Base-by-base conservation (phyloP, 1,284 basidiomycete species). In the Sanguinoderma infundibulare region DNA sequence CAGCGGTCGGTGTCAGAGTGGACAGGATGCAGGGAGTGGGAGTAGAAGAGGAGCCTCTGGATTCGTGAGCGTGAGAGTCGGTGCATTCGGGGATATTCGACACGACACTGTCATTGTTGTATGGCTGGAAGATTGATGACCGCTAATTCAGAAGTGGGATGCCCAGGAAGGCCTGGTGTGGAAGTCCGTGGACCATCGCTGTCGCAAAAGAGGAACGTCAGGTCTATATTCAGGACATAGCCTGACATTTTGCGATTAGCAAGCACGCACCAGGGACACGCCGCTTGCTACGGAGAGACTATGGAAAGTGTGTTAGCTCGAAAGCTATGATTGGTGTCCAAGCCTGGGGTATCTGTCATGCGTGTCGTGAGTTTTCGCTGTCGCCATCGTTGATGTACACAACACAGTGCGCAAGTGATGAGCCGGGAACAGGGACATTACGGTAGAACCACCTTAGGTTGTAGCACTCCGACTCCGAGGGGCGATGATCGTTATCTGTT, bases 81-180 rank as follows among this genome's bases (percentile, higher is more conserved):
- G 46, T 35, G 53, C 9, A 39, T 35, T 38, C 35, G 26, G 54
- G 50, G 40, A 53, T 46, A 22, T 47, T 24, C 34, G 22, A 44
- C 40, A 56, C 59, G 40, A 36, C 35, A 56, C 35, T 57, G 15
- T 53, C 15, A 10, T 35, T 24, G 30, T 26, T 49, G 40, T 20
- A 40, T 14, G 40, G 15, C 17, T 22, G n/a, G 12, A 52, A 38
- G 22, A 17, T 38, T 22, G 40, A 52, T 52, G 28, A 26, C 47
- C 47, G 53, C 59, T 44, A 51, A 53, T 57, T 47, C 53, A 61
- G 50, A 42, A 61, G n/a, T 17, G 15, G 42, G n/a, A 56, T 44
- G 28, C 30, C 46, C 24, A 15, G 42, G 42, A 44, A 46, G 42
- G 24, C 17, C 28, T 15, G 42, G 24, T 28, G 28, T 46, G 24